Conservation (phyloP, 176 grass and related monocot genomes). For the Tillandsia leiboldiana region DNA sequence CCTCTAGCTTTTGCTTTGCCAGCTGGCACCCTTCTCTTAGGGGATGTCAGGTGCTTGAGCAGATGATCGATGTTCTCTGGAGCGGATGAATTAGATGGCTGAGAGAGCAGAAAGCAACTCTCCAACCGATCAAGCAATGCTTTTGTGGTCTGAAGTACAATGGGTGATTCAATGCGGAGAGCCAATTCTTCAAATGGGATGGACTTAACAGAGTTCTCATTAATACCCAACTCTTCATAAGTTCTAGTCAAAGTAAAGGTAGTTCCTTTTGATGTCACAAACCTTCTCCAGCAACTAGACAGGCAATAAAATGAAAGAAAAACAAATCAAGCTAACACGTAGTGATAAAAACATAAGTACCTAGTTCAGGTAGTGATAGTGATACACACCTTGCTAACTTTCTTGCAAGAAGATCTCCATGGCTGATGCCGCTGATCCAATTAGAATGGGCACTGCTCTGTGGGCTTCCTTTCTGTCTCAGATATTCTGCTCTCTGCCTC, state of each 20-base stretch:
- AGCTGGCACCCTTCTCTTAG: slow-evolving; percentile 42
- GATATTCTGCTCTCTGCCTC: slow-evolving; percentile 76
- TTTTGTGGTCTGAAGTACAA: slow-evolving; percentile 50
- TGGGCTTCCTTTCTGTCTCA: slow-evolving; percentile 74
- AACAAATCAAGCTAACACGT: background rate
- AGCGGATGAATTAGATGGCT: slow-evolving; percentile 26
- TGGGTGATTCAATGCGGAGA: slow-evolving; percentile 58
- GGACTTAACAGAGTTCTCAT: slow-evolving; percentile 60
- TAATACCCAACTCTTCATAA: slow-evolving; percentile 60
- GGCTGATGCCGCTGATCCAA: slow-evolving; percentile 30
- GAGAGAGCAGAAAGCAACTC: slow-evolving; percentile 36
- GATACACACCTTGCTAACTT: slow-evolving; percentile 63
- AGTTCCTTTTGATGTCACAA: slow-evolving; percentile 69
- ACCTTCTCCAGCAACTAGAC: slow-evolving; percentile 74
- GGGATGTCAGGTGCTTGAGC: slow-evolving; percentile 68
- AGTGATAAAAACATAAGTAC: no score
- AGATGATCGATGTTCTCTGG: slow-evolving; percentile 82
- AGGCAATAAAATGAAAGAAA: slow-evolving; percentile 11
- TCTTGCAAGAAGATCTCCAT: slow-evolving; percentile 62
- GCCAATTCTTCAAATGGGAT: slow-evolving; percentile 93
- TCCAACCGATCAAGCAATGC: slow-evolving; percentile 76
- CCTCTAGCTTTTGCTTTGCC: slow-evolving; percentile 32
- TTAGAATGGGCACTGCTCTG: slow-evolving; percentile 32
- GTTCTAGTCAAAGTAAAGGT: slow-evolving; percentile 49
- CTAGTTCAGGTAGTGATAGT: background rate